Percentiles rank a stretch among this genome's conserved stretches.
Conservation (phyloP, 2,329 filamentous ascomycete genomes). For the Aureobasidium sp. region DNA sequence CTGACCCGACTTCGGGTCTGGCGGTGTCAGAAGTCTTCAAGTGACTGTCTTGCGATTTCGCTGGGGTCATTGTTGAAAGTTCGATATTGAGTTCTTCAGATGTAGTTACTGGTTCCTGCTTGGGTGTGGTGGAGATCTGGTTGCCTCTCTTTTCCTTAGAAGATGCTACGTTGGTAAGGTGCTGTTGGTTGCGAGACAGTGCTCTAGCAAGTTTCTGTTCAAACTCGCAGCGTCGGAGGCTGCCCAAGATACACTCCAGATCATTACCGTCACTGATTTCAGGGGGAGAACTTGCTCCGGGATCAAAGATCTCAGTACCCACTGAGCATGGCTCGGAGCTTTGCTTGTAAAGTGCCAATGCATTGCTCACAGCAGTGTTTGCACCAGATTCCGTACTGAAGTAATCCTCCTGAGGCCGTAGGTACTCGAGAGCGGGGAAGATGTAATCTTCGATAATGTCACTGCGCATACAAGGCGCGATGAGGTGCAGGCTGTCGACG, state of each 20-base stretch:
- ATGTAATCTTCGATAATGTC: not conserved
- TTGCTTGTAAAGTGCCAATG: not conserved
- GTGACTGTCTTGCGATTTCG: no score
- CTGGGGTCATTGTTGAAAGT: no score
- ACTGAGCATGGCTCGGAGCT: not conserved
- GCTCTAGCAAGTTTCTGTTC: not conserved
- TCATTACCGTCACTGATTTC: not conserved
- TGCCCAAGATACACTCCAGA: not conserved
- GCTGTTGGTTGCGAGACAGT: no score
- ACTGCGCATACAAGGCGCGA: not conserved
- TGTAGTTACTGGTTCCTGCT: no score
- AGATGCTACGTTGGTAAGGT: no score
- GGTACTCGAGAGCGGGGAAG: conserved; percentile 4
- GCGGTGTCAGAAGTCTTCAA: no score
- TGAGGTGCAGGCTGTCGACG: not conserved
- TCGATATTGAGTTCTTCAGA: no score
- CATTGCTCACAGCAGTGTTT: not conserved
- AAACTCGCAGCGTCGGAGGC: not conserved
- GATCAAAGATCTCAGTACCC: not conserved
- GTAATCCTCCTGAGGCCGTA: not conserved
- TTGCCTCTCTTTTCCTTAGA: no score
- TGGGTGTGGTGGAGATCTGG: no score
- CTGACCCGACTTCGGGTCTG: no score
- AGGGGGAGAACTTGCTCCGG: not conserved
- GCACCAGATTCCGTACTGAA: not conserved